A percentile compares a stretch with the other conserved stretches of the same genome.
These are phyloP conservation scores for Halenospora varia DNA, from an alignment of 495 filamentous ascomycete genomes.

Conservation along the genomic window DNA sequence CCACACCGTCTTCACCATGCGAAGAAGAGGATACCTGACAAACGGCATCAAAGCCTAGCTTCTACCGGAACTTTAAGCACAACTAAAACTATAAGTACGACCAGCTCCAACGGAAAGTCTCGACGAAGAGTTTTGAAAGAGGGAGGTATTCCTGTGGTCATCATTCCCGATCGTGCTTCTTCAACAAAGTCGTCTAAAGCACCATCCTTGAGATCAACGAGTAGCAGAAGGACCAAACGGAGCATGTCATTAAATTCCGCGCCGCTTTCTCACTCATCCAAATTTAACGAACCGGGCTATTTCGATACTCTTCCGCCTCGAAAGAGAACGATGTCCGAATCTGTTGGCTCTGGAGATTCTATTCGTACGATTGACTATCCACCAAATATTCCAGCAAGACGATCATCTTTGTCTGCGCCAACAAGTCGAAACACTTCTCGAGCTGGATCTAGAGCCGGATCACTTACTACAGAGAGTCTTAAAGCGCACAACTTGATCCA, in stretches of 20 bases:
- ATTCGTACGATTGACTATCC: slow-evolving; percentile 51
- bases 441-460: slow-evolving; percentile 50
- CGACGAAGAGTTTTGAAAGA: slow-evolving; percentile 51
- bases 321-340: slow-evolving; percentile 22
- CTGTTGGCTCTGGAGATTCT: slow-evolving; percentile 18
- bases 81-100: slow-evolving; percentile 52
- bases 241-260: slow-evolving; percentile 44
- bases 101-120: slow-evolving; percentile 45
- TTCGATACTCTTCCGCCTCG: slow-evolving; percentile 10
- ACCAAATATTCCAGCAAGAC: slow-evolving; percentile 56
- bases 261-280: slow-evolving; percentile 42
- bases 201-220: slow-evolving; percentile 49
- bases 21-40: slow-evolving; percentile 41
- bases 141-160: slow-evolving; percentile 62
- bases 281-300: slow-evolving; percentile 33
- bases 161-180: slow-evolving; percentile 64
- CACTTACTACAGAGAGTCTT: slow-evolving; percentile 61
- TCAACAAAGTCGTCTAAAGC: slow-evolving; percentile 52
- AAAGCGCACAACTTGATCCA: slow-evolving; percentile 50
- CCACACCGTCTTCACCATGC: slow-evolving; percentile 47
- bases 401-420: slow-evolving; percentile 66
- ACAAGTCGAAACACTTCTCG: slow-evolving; percentile 65
- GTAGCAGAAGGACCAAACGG: slow-evolving; percentile 44
- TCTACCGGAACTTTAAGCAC: slow-evolving; percentile 56
- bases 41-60: slow-evolving; percentile 46